Base-by-base conservation (phyloP, 371 early-diverging fungal species). In the Mortierella sp. region DNA sequence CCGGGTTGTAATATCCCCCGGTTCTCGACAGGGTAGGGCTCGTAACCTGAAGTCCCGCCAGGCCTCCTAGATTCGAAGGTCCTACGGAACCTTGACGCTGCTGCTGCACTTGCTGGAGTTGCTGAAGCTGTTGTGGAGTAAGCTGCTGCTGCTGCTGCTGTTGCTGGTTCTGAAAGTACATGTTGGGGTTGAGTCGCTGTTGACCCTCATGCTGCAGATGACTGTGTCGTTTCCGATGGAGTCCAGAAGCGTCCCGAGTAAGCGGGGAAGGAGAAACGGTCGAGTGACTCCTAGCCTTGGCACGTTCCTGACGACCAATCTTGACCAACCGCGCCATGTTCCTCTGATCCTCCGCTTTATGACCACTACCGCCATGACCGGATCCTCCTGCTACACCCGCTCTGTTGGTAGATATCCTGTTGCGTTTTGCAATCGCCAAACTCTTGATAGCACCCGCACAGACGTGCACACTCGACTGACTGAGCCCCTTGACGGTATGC, bases 261-360 rank as follows among this genome's bases (percentile, higher is more conserved):
- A 72, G n/a, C 1, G 80, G 77, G 1, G 78, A 75, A 0, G 80
- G 75, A 1, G 82, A 75, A 3, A 74, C 46, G 51, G 78, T 38
- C 11, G 84, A 81, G 8, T 68, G 71, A 32, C 55, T 70, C 54
- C 84, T 75, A 3, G 76, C 85, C 68, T 81, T 84, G 55, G 81
- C 81, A 14, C 85, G 81, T 65, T 81, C 85, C 43, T 84, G 76
- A 0, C 76, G 78, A n/a, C 85, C 85, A 76, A 84, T 84, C 75
- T 80, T 84, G 72, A 84, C 85, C 73, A 84, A 32, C 4, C 81
- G 85, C 41, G 78, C 79, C 54, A 79, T 49, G 43, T 85, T 85
- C 29, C 75, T 55, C 18, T 68, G 70, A 41, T 76, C 77, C 10
- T 48, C 72, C 29, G 55, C 38, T 5, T 73, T n/a, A 44, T 74